Conservation (phyloP, 768 basidiomycete genomes). For the Hygrophorus pudorinus region DNA sequence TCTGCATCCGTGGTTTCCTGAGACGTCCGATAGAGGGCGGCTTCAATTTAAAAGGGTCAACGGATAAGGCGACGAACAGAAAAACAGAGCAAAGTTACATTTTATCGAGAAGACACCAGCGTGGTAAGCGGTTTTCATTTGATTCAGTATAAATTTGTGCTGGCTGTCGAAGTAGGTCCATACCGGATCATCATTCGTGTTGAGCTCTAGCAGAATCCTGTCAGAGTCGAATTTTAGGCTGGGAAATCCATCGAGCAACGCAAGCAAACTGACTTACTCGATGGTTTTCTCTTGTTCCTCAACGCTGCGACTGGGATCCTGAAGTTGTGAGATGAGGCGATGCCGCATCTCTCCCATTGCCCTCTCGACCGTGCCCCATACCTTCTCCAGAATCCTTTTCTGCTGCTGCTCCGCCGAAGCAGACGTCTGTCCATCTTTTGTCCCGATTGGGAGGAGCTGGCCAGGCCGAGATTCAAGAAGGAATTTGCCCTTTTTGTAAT, state of each 20-base stretch:
- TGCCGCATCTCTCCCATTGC: constrained; percentile 88
- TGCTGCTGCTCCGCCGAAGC: constrained; percentile 63
- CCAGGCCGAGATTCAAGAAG: constrained; percentile 84
- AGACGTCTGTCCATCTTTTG: constrained; percentile 44
- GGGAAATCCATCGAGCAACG: background rate
- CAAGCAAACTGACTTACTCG: constrained; percentile 47
- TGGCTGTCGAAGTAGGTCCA: constrained; percentile 97
- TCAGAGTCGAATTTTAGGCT: background rate
- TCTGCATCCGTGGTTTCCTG: constrained; percentile 26
- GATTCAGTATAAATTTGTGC: constrained; percentile 74
- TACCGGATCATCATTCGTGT: constrained; percentile 78
- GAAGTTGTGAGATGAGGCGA: constrained; percentile 65
- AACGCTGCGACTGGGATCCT: constrained; percentile 67
- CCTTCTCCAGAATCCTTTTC: constrained; percentile 88
- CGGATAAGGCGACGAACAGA: constrained; percentile 1
- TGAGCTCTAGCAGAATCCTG: constrained; percentile 85
- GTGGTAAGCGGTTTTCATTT: constrained; percentile 56
- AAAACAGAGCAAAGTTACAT: constrained; percentile 18
- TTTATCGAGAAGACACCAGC: constrained; percentile 44
- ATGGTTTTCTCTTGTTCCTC: constrained; percentile 98
- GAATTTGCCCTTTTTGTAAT: constrained; percentile 95
- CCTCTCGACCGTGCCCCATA: constrained; percentile 91
- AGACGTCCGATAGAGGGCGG: constrained; percentile 31
- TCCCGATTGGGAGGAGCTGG: constrained; percentile 66
- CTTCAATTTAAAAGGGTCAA: constrained; percentile 21